Evolutionary conservation across 1,284 basidiomycete species (phyloP), one percentile per base, ranked within the genome.

Genomic region (Irpex lacteus): DNA sequence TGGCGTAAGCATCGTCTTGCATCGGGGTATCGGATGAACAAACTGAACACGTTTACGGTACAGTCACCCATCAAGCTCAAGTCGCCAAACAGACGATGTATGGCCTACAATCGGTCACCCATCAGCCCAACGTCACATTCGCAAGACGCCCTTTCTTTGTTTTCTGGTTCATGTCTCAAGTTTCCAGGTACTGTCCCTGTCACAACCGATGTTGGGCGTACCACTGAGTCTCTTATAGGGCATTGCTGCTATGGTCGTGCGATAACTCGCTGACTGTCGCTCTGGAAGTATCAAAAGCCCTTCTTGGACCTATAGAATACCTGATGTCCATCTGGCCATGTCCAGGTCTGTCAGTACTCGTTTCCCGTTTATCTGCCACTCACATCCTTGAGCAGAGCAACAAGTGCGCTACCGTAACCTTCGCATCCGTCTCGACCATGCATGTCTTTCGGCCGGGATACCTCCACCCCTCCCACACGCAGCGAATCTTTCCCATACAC

Each of bases 101-200:
- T 37, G 87, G 85, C 6, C 75, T 92, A 60, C 81, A 85, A 63
- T 81, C 82, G 1, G 79, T 91, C 65, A 90, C 89, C 8, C 89
- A 88, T 3, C 82, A 86, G 65, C 77, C 80, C 21, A 81, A 79
- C 44, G 83, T 85, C 66, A 74, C 80, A 37, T 74, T 91, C 44
- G 74, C 82, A 4, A 79, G 82, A 19, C 77, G 89, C 60, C 90
- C 90, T 4, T 89, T 88, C 74, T 89, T 87, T 71, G 78, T 87
- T 34, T 90, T 89, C 75, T 92, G 89, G 89, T 90, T 91, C 71
- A 90, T 91, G 87, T 82, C 82, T 13, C 89, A 92, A 72, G 82
- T 90, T 55, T 81, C 78, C 66, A 81, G 88, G 89, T 88, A 67
- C 60, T 76, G 74, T 21, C 49, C 26, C 54, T 19, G 13, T 55